A percentile compares a stretch with the other conserved stretches of the same genome.
These are phyloP conservation scores for Casaregolazyma suthepensis DNA, from an alignment of 1,139 yeast species.

Conservation along the genomic window DNA sequence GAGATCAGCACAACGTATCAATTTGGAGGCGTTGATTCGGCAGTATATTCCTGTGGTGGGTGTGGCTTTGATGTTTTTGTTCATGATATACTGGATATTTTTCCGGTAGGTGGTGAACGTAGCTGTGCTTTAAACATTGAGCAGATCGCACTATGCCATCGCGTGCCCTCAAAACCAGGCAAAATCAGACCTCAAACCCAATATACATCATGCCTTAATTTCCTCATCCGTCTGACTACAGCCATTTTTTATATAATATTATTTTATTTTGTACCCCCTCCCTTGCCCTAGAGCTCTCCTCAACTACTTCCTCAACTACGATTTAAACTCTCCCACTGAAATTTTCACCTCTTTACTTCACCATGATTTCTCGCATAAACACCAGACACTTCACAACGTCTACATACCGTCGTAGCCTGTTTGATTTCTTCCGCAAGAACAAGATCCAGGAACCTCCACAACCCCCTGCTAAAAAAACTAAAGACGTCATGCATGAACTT, in stretches of 20 bases:
- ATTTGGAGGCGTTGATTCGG: conserved; percentile 78
- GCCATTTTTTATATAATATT: neutral
- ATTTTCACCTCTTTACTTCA: neutral
- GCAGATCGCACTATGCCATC: too few species aligned
- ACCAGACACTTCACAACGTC: neutral
- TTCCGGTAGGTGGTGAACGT: conserved; percentile 41
- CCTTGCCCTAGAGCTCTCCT: conserved; percentile 4
- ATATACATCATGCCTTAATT: too few species aligned
- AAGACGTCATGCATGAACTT: conserved; percentile 22
- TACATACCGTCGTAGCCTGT: conserved; percentile 12
- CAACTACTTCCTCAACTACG: conserved; percentile 1
- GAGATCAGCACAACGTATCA: conserved; percentile 84
- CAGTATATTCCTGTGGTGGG: conserved; percentile 87
- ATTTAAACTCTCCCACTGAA: neutral
- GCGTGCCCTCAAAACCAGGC: too few species aligned
- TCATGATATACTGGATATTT: conserved; percentile 78
- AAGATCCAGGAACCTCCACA: conserved; percentile 16
- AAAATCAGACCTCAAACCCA: too few species aligned
- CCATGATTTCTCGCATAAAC: neutral
- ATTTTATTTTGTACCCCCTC: neutral
- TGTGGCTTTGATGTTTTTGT: conserved; percentile 63
- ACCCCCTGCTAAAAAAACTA: conserved; percentile 17
- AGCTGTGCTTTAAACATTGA: too few species aligned
- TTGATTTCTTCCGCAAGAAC: conserved; percentile 20
- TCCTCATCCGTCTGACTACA: neutral